Evolutionary conservation across 1,284 basidiomycete species (phyloP).

Genomic region (Hortiboletus rubellus): DNA sequence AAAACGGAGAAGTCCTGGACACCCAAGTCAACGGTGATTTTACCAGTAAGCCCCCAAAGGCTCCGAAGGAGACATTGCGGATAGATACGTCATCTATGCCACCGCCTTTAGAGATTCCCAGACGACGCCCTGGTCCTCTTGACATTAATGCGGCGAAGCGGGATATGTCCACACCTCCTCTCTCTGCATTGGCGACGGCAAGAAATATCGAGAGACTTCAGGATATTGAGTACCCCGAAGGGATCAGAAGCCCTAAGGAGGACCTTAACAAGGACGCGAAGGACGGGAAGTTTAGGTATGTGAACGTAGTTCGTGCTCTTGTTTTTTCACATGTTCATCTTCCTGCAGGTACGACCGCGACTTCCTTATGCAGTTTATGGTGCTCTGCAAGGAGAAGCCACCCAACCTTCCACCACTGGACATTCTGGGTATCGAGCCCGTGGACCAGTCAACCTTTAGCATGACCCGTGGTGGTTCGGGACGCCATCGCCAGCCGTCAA

Average conservation of each 20-base stretch:
- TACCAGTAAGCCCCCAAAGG: constrained; percentile 40
- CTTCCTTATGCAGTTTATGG: constrained; percentile 98
- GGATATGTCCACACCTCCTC: constrained; percentile 44
- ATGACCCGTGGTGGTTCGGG: constrained; percentile 65
- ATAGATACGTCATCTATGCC: constrained; percentile 57
- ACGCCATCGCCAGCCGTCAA: constrained; percentile 50
- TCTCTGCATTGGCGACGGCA: constrained; percentile 60
- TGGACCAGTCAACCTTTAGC: constrained; percentile 50
- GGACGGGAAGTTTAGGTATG: constrained; percentile 86
- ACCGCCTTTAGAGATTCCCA: constrained; percentile 37
- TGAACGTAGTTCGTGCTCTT: background rate
- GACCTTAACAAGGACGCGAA: constrained; percentile 86
- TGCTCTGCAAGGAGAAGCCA: constrained; percentile 93
- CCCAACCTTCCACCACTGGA: constrained; percentile 87
- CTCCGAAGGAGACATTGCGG: constrained; percentile 54
- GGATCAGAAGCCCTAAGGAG: constrained; percentile 79
- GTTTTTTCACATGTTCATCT: constrained; percentile 7
- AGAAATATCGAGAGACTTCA: constrained; percentile 81
- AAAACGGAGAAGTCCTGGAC: constrained; percentile 29
- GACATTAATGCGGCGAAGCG: constrained; percentile 54
- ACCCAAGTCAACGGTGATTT: constrained; percentile 30
- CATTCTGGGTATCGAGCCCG: constrained; percentile 87
- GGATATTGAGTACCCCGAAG: constrained; percentile 80
- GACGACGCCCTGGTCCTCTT: constrained; percentile 69
- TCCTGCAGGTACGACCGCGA: constrained; percentile 89